Evolutionary conservation across 148 eudicot species (phyloP).

Genomic region (Rhododendron molle): DNA sequence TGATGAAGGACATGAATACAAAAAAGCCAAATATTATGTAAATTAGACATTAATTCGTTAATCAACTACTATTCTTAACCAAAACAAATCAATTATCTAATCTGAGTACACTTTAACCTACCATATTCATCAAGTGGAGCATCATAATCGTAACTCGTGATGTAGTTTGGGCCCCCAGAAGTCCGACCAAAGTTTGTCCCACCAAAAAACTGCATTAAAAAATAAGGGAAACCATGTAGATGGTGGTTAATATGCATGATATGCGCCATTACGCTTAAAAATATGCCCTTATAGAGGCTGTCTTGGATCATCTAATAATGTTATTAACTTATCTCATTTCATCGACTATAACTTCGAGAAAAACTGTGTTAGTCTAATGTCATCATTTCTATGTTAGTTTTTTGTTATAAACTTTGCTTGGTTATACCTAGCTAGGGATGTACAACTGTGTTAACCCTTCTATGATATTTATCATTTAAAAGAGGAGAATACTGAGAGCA

Average conservation of each 20-base stretch:
- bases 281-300: background rate
- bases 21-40: background rate
- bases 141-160: conserved; percentile 97
- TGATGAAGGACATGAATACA: background rate
- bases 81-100: background rate
- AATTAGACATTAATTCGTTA: background rate
- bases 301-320: background rate
- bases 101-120: conserved; percentile 20
- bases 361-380: background rate
- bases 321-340: background rate
- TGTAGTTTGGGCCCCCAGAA: conserved; percentile 87
- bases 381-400: background rate
- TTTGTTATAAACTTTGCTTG: background rate
- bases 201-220: conserved; percentile 75
- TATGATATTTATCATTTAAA: background rate
- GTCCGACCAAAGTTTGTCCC: conserved; percentile 96
- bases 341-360: background rate
- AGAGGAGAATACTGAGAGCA: background rate
- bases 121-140: conserved; percentile 99
- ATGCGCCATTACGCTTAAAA: background rate
- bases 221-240: conserved; percentile 5
- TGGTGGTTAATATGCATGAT: conserved; percentile 6
- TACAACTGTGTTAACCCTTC: background rate
- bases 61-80: background rate
- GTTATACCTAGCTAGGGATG: background rate